These are phyloP conservation scores for Scheffersomyces stipitis DNA, from an alignment of 805 yeast species.

Conservation along the genomic window DNA sequence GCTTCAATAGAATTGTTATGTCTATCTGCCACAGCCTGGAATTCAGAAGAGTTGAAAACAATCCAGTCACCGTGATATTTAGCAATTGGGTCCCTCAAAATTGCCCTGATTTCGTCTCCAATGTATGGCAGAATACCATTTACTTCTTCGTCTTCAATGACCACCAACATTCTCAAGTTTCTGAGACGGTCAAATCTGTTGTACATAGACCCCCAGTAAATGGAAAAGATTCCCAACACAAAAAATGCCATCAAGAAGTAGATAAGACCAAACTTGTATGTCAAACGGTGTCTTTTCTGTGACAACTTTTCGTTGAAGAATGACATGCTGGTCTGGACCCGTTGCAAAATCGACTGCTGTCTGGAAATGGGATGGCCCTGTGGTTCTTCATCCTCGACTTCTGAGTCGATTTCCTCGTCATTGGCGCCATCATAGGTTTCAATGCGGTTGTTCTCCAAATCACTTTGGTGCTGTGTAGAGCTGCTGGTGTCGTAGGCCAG, in stretches of 20 bases:
- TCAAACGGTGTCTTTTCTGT: slow-evolving; percentile 17
- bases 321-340: slow-evolving; percentile 27
- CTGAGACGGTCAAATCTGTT: slow-evolving; percentile 24
- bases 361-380: not conserved
- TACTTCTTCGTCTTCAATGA: slow-evolving; percentile 32
- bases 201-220: slow-evolving; percentile 51
- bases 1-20: slow-evolving; percentile 28
- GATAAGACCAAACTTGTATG: slow-evolving; percentile 15
- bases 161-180: slow-evolving; percentile 40
- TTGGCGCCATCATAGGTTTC: too few relatives aligned
- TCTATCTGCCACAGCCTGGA: slow-evolving; percentile 25
- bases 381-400: not conserved
- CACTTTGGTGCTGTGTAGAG: too few relatives aligned
- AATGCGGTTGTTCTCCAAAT: too few relatives aligned
- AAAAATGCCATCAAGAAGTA: slow-evolving; percentile 34
- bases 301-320: slow-evolving; percentile 30
- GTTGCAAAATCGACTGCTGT: slow-evolving; percentile 13
- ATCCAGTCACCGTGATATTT: slow-evolving; percentile 37
- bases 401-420: too few relatives aligned
- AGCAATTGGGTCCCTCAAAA: slow-evolving; percentile 16
- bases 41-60: slow-evolving; percentile 26
- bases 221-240: slow-evolving; percentile 40
- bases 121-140: slow-evolving; percentile 26
- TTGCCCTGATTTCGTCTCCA: slow-evolving; percentile 20
- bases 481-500: too few relatives aligned